Base-by-base conservation (phyloP, 805 yeast species). In the Torulaspora maleeae region DNA sequence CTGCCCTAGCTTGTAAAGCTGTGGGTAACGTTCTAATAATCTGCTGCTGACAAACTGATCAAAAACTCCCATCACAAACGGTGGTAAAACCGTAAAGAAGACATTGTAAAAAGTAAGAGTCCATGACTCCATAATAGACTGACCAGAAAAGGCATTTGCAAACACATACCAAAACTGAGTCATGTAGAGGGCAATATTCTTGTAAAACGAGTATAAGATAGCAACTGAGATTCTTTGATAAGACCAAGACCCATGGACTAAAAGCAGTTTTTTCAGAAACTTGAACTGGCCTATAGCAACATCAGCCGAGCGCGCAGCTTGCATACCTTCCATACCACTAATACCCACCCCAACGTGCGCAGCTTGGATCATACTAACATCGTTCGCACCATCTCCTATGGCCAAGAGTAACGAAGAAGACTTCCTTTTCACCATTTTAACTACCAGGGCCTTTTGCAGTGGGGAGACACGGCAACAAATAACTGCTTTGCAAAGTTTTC, bases 321-420 rank as follows among this genome's bases (percentile, higher is more conserved):
- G 99, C 88, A 90, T 89, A 55, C 99, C 99, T 70, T 93, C 99
- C 91, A 89, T 84, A 53, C 99, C 99, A 67, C 95, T 86, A 51
- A 93, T 95, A 63, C 99, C 99, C 19, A 93, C 96, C 51, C 99
- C 99, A 43, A 93, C 96, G 66, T 93, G 98, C 0, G 99, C 99
- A 12, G 99, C 98, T 67, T 93, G 99, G 53, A 93, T 93, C 99
- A 93, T 93, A 29, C 95, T 84, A 33, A 93, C 99, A 70, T 93
- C 99, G 61, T 93, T 93, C 2, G 99, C 99, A 60, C 99, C 99
- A 68, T 93, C 99, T 36, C 99, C 99, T 60, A 93, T 84, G 1
- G 99, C 98, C 48, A 93, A 71, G 35, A 95, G 66, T 34, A 86
- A 66, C 2, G 95, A 79, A 3, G 74, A 64, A 38, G 84, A 82